Base-by-base conservation (phyloP, 2,329 filamentous ascomycete genomes). In the Botryotinia calthae region DNA sequence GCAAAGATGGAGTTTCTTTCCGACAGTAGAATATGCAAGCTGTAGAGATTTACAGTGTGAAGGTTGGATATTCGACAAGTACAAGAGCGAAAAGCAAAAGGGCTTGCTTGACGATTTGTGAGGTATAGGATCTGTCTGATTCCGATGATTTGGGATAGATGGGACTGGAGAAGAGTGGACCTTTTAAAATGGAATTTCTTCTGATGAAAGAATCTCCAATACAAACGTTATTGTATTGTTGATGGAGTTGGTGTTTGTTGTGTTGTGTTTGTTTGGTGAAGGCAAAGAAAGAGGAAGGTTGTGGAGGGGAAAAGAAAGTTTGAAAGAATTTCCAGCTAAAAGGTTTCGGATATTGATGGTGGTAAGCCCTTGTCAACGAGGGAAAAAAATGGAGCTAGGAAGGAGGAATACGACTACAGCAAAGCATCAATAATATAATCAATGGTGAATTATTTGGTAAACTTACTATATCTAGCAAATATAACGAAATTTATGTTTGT, bases 231-330 rank as follows among this genome's bases (percentile, higher is more conserved):
- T 56, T 68, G 48, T 68, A 56, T 56, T 68, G 65, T 56, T 67
- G 64, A 40, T 51, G 64, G 51, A 54, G 25, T 56, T 31, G 6
- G 40, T 66, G 44, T 65, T 65, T 31, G 28, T 40, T 54, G n/a
- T 64, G 20, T 65, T 51, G 20, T 51, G 8, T 66, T 40, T 37
- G 46, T 54, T 68, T 42, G 34, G 18, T 25, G n/a, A 34, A 51
- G 25, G 64, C 46, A 44, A 68, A 67, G 67, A 71, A 68, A 44
- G 73, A 72, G 63, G 62, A 48, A 59, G 63, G 40, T 46, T 61
- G 44, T 62, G 44, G 44, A 40, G 25, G 56, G 14, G 44, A n/a
- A 42, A 71, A 64, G 69, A 65, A 65, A 34, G 46, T 34, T 61
- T 64, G 56, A 63, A 71, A 71, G 61, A 65, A 66, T 65, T 42